Evolutionary conservation across 768 basidiomycete species (phyloP), one percentile per base, ranked within the genome.

Genomic region (Trametes cinnabarina): DNA sequence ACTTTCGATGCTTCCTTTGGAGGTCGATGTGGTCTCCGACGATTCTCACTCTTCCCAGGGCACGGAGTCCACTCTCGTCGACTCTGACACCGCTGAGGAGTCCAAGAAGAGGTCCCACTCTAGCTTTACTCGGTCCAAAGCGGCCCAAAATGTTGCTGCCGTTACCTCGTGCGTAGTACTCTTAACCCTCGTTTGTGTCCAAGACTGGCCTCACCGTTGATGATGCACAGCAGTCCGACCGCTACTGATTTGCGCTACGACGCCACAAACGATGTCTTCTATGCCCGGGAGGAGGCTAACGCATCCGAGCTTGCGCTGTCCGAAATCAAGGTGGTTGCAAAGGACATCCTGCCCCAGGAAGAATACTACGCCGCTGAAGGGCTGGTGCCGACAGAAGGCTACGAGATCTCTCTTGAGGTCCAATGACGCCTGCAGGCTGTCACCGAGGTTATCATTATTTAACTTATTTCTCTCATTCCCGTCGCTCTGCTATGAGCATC

Each of bases 261-360:
- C 15, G 20, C 22, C 19, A 14, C 19, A 11, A 22, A 30, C 22
- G 46, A 47, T 7, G n/a, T 47, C 10, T 22, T 55, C 6, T 30
- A 40, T 12, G 34, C 54, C n/a, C 35, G 26, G 35, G 54, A 55
- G 46, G 37, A 15, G 7, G 9, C 39, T 6, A 14, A 20, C 23
- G n/a, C 46, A 1, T 19, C 35, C 3, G 54, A 55, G 28, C 46
- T 55, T 25, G 54, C 46, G 12, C 54, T 47, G 10, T 55, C 30
- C 46, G 46, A 47, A 12, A 55, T 55, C 46, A 55, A 40, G 46
- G 28, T 55, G 10, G 54, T 55, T 3, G 37, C 54, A 3, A 14
- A 19, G 26, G 26, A 30, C 37, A 19, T 22, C 10, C 37, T 32
- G 3, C 54, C 46, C 0, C 15, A 40, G 11, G 54, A 41, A 37